Evolutionary conservation across 768 basidiomycete genomes (phyloP), one percentile per base, ranked within the genome.

Genomic region (Phlegmacium glaucopus): DNA sequence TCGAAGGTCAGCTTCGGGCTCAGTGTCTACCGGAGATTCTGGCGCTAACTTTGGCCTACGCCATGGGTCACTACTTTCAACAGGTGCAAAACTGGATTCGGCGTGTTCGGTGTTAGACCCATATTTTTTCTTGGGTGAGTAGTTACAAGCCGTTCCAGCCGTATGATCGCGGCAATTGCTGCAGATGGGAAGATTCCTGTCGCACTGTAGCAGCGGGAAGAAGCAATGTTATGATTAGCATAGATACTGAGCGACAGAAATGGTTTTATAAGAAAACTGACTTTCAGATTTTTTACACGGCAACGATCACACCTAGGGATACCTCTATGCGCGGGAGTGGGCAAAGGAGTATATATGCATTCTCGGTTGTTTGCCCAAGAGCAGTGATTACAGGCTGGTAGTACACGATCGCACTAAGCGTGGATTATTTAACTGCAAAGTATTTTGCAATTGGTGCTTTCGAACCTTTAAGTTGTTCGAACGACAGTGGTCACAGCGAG

Each of bases 281-380:
- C 85, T 67, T 86, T 87, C 25, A 86, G 69, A 61, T 86, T 87
- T 59, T 72, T 72, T 34, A 72, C 64, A 16, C 85, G 82, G 65
- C 85, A 87, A 35, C 79, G 75, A 71, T 87, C 85, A 49, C 85
- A 87, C 47, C 85, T 72, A 26, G 85, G 85, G 50, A 87, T 85
- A 17, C 85, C 85, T 49, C 85, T 76, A 61, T 87, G 85, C 32
- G 85, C 85, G 35, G 85, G 85, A 4, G 84, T 87, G 15, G 85
- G 85, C 37, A 87, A 64, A 44, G 85, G 85, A 9, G 85, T 85
- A 64, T 87, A 87, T 61, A 75, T 78, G 66, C 85, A 87, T 49
- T 83, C 80, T 51, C 77, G 69, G n/a, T 76, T 75, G 46, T 72
- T 75, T 12, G 77, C 74, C 79, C 79, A 85, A 17, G 78, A 76